Base-by-base conservation (phyloP, 176 grass and related monocot genomes). In the Lolium perenne region DNA sequence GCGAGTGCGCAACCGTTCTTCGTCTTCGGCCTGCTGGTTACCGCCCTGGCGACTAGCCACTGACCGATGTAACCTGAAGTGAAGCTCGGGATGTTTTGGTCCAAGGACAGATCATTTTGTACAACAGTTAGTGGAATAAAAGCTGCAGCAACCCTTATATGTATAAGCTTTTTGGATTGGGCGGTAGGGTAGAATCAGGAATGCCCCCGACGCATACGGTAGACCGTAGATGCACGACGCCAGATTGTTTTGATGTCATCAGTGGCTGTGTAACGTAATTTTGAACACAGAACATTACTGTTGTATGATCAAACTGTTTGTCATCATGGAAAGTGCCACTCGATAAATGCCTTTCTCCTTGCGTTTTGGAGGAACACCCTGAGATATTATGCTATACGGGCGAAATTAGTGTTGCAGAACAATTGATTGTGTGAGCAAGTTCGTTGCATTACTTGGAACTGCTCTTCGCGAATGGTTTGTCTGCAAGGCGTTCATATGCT, bases 1-100 rank as follows among this genome's bases (percentile, higher is more conserved):
- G 90, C 93, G 50, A 95, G 90, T 3, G 93, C 93, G 6, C 93
- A 95, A 26, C 93, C 90, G 2, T 95, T 95, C 90, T 87, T 95
- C 8, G 91, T 90, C 32, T 76, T 95, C 2, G 93, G 93, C 74
- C 80, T 95, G n/a, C 21, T 95, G 61, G 90, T 95, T 71, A 95
- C 93, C 16, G 93, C 93, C 18, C 85, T 95, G 86, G 90, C 93
- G 16, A 85, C 47, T 49, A 85, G 83, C 74, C 83, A 85, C 61
- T 85, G 74, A 85, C 23, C 61, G 1, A 32, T 22, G 11, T 16
- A 22, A 59, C 45, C 12, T 50, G 26, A 50, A 49, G 10, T 50
- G 11, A 35, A 76, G 46, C 17, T 25, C 10, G 46, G 15, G 40
- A 22, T 40, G 13, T 7, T 76, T 53, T 25, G 46, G 71, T 17